Base-by-base conservation (phyloP, 352 stramenopile species). In the Hyaloperonospora brassicae region DNA sequence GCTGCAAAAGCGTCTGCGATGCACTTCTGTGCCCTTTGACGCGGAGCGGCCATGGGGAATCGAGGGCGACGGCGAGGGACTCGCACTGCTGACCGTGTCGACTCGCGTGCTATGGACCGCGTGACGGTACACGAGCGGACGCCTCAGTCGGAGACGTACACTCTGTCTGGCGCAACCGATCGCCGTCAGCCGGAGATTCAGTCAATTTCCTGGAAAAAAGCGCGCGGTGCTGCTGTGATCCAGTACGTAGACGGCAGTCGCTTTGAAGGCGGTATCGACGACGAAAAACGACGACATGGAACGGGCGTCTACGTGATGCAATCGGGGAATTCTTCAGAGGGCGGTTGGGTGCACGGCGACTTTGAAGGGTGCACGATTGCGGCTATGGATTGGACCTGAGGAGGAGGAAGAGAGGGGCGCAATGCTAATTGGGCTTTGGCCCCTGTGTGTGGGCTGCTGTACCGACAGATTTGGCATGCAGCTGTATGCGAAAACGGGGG, bases 301-400 rank as follows among this genome's bases (percentile, higher is more conserved):
- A 73, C 74, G 13, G 82, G 82, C 6, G 53, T 81, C 12, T 76
- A 83, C 41, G 60, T 74, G 41, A 72, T 75, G 25, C 52, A 66
- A 47, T 63, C 69, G 9, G 86, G 83, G 7, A 68, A 93, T 44
- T 59, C 77, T n/a, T 89, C 88, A 50, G 73, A 93, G 30, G 86
- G 86, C 13, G 73, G 84, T 17, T 95, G 86, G 77, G 73, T 87
- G 42, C 70, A 89, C 57, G 81, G 84, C 57, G 68, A 80, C 41
- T 83, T 93, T 34, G 82, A 91, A 73, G 86, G 86, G 79, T 95
- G 76, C 64, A 75, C 41, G 50, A 17, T 22, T 49, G 57, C n/a
- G 23, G 23, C 25, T 30, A 48, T 36, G 10, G 25, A 24, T 21
- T 51, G 25, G n/a, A 22, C 10, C 24, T 43, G 17, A n/a, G 43